A percentile compares a stretch with the other conserved stretches of the same genome.
Evolutionary conservation across 768 basidiomycete species (phyloP).

Genomic region (Trametes cubensis): DNA sequence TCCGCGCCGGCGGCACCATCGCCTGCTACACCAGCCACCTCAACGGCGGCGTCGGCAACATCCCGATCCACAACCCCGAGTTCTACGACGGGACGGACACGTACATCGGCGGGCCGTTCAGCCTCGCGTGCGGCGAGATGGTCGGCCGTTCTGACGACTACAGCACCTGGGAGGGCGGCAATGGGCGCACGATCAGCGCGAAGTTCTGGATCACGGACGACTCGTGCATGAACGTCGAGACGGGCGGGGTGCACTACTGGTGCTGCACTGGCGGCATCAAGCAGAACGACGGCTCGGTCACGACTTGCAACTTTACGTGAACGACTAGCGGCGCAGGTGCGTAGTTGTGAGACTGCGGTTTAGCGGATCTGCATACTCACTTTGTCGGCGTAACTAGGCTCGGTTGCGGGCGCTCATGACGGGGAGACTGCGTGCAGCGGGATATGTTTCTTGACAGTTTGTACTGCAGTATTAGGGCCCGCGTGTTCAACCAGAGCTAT

Average conservation of each 20-base stretch:
- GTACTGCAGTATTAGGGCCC: too few species aligned
- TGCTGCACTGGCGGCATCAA: constrained; percentile 10
- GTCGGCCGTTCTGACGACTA: constrained; percentile 8
- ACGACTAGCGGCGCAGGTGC: too few species aligned
- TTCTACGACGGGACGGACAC: constrained; percentile 9
- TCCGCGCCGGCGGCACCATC: constrained; percentile 70
- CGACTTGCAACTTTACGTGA: constrained; percentile 61
- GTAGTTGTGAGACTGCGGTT: too few species aligned
- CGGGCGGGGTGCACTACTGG: constrained; percentile 3
- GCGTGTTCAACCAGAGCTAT: too few species aligned
- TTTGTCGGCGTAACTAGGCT: too few species aligned
- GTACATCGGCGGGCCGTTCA: constrained; percentile 11
- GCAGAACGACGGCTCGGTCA: constrained; percentile 83
- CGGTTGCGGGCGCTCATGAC: too few species aligned
- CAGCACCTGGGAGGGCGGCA: constrained; percentile 3
- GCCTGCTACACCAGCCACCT: constrained; percentile 21
- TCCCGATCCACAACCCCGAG: constrained; percentile 47
- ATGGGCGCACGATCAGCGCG: constrained; percentile 3
- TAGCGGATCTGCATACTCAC: too few species aligned
- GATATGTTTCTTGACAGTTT: too few species aligned
- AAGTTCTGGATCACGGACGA: constrained; percentile 11
- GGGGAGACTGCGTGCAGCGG: too few species aligned
- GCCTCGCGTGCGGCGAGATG: constrained; percentile 5
- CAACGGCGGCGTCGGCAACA: constrained; percentile 5
- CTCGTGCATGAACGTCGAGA: constrained; percentile 10